A percentile compares a stretch with the other conserved stretches of the same genome.
Evolutionary conservation across 2,329 filamentous ascomycete species (phyloP).

Genomic region (Didymella keratinophila): DNA sequence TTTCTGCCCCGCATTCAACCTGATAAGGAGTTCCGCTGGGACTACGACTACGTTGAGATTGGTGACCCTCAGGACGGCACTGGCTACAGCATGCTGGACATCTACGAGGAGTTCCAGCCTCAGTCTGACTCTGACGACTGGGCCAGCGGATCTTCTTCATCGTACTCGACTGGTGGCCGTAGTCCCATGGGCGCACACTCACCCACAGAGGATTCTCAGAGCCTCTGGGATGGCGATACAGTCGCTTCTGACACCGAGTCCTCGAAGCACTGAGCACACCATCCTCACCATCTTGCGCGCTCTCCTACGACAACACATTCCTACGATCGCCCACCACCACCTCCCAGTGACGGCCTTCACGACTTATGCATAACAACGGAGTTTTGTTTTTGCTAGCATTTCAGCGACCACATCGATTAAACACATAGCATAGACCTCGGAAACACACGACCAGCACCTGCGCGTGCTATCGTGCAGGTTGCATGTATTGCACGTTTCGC

Average conservation of each 20-base stretch:
- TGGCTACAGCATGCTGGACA: slow-evolving; percentile 63
- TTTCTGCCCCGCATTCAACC: slow-evolving; percentile 83
- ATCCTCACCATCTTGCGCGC: slow-evolving; percentile 21
- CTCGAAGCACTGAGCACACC: slow-evolving; percentile 33
- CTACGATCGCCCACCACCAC: slow-evolving; percentile 36
- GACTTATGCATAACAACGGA: slow-evolving; percentile 50
- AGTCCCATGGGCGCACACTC: slow-evolving; percentile 59
- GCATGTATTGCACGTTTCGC: slow-evolving; percentile 23
- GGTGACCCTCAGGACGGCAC: slow-evolving; percentile 67
- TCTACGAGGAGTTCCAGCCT: slow-evolving; percentile 61
- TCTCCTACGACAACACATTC: slow-evolving; percentile 29
- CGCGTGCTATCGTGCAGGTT: slow-evolving; percentile 8
- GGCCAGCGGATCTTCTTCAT: slow-evolving; percentile 85
- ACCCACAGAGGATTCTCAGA: slow-evolving; percentile 65
- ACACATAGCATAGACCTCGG: slow-evolving; percentile 21
- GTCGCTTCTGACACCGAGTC: slow-evolving; percentile 57
- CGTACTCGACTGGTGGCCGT: slow-evolving; percentile 70
- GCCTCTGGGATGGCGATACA: slow-evolving; percentile 65
- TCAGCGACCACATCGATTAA: slow-evolving; percentile 40
- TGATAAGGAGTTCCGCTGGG: slow-evolving; percentile 89
- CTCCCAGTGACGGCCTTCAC: slow-evolving; percentile 42
- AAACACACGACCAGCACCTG: slow-evolving; percentile 15
- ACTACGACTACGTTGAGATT: slow-evolving; percentile 91
- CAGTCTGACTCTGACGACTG: slow-evolving; percentile 82
- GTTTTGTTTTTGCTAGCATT: slow-evolving; percentile 49